These are phyloP conservation scores for Aristolochia contorta DNA, from an alignment of 164 flowering plant species.

Conservation along the genomic window DNA sequence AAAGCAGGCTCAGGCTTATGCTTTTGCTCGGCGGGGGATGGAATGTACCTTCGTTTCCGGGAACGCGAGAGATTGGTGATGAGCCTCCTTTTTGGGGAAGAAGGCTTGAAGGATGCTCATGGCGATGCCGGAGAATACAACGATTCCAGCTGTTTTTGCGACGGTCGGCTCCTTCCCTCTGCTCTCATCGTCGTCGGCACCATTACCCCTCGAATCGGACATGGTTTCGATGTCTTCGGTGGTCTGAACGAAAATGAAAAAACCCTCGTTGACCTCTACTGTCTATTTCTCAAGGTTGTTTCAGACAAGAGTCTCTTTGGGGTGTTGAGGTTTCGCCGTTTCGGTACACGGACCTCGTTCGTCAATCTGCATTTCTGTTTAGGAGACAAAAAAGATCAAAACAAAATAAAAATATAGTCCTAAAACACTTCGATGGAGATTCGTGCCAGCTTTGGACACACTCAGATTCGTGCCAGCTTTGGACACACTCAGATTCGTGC, in stretches of 20 bases:
- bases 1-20: no score
- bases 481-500: no score
- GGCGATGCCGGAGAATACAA: constrained; percentile 39
- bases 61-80: not conserved
- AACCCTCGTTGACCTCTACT: not conserved
- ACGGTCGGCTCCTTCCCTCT: constrained; percentile 13
- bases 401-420: no score
- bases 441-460: no score
- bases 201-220: constrained; percentile 8
- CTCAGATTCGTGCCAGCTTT: no score
- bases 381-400: no score
- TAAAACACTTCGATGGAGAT: no score
- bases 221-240: not conserved
- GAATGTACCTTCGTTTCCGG: constrained; percentile 10
- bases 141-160: constrained; percentile 32
- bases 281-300: no score
- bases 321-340: no score
- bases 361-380: no score
- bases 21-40: not conserved
- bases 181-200: constrained; percentile 2
- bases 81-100: constrained; percentile 17
- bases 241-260: not conserved
- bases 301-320: no score
- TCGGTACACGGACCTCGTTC: no score
- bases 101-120: constrained; percentile 39